Evolutionary conservation across 257 asterid genomes (phyloP).

Genomic region (Solanum etuberosum): DNA sequence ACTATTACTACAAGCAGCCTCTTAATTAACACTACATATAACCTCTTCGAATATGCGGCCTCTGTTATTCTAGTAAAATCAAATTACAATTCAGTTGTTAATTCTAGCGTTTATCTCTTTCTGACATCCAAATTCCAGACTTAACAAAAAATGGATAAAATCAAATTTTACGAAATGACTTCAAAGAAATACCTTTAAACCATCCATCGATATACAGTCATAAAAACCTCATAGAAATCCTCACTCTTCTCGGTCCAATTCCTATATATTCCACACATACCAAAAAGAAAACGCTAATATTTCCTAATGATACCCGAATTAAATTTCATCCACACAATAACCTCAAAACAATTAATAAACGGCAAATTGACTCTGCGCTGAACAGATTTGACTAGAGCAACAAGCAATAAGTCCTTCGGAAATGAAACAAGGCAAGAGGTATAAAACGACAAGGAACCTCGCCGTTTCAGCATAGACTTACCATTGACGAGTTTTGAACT

Average conservation of each 20-base stretch:
- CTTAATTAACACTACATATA: background rate
- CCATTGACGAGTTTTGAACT: slow-evolving; percentile 42
- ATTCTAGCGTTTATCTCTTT: background rate
- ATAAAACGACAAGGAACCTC: slow-evolving; percentile 14
- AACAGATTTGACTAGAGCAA: slow-evolving; percentile 16
- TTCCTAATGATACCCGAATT: background rate
- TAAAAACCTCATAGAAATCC: background rate
- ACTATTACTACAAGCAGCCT: background rate
- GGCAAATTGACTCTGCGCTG: background rate
- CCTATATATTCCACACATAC: background rate
- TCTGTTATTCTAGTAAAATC: background rate
- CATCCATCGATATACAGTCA: background rate
- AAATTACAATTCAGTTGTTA: background rate
- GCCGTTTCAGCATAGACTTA: slow-evolving; percentile 26
- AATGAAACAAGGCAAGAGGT: slow-evolving; percentile 15
- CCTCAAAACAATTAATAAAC: background rate
- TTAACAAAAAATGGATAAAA: background rate
- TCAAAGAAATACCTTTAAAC: background rate
- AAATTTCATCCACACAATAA: background rate
- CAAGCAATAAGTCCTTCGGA: slow-evolving; percentile 14
- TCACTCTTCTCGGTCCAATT: background rate
- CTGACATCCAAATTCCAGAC: background rate
- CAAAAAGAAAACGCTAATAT: background rate
- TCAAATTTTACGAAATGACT: background rate
- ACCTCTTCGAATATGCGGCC: background rate